Evolutionary conservation across 768 basidiomycete species (phyloP).

Genomic region (Symmetrospora coprosmae): DNA sequence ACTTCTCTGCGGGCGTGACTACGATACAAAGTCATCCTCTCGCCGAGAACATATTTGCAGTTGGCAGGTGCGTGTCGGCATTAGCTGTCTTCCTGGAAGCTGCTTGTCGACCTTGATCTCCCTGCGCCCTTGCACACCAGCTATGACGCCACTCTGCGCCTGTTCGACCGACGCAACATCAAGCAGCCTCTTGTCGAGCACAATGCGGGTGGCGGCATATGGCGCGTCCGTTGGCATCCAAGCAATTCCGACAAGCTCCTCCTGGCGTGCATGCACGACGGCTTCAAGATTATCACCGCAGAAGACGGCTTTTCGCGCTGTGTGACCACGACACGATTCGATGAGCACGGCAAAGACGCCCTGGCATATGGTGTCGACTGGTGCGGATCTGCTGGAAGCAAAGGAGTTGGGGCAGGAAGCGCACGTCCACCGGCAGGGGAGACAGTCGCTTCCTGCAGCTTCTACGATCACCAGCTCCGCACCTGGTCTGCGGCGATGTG

Average conservation of each 20-base stretch:
- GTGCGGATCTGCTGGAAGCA: conserved; percentile 78
- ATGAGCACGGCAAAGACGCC: conserved; percentile 38
- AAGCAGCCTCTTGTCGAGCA: conserved; percentile 46
- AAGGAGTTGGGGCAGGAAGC: conserved; percentile 59
- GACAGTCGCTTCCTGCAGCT: conserved; percentile 76
- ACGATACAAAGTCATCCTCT: conserved; percentile 72
- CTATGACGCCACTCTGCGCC: conserved; percentile 63
- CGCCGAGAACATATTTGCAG: conserved; percentile 65
- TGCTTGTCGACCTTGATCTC: too few relatives aligned
- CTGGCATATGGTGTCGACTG: conserved; percentile 59
- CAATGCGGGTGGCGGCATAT: conserved; percentile 77
- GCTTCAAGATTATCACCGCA: conserved; percentile 62
- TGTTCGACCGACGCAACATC: conserved; percentile 69
- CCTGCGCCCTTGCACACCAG: too few relatives aligned
- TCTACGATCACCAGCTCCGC: conserved; percentile 77
- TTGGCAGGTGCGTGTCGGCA: conserved; percentile 56
- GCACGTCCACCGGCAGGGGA: conserved; percentile 30
- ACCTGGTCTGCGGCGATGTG: conserved; percentile 46
- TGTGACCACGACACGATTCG: conserved; percentile 14
- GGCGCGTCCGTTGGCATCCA: conserved; percentile 96
- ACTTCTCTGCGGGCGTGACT: conserved; percentile 86
- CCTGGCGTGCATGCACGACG: conserved; percentile 96
- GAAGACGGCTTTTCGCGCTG: conserved; percentile 22
- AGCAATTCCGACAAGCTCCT: conserved; percentile 53
- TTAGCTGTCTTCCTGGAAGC: neutral